Percentiles rank a stretch among this genome's conserved stretches.
Conservation (phyloP, 805 yeast species). For the Starmerella stellata region DNA sequence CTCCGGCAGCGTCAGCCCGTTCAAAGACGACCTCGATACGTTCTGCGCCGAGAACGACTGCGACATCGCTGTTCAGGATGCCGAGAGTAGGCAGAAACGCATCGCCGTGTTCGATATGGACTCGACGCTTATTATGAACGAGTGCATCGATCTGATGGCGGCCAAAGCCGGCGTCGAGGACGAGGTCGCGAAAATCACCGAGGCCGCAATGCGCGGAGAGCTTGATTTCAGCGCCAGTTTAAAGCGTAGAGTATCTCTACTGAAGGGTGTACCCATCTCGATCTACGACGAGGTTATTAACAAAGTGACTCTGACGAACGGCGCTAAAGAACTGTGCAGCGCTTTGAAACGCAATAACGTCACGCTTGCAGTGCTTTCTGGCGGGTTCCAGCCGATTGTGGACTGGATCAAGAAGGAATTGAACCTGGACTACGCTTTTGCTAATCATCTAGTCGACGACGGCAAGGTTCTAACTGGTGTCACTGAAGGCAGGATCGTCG, state of each 20-base stretch:
- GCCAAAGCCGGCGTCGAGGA: constrained; percentile 81
- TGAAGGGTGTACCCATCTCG: constrained; percentile 58
- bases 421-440: constrained; percentile 72
- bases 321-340: constrained; percentile 54
- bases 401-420: constrained; percentile 47
- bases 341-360: constrained; percentile 45
- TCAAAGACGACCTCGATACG: neutral
- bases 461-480: constrained; percentile 47
- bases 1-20: neutral
- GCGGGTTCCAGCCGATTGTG: constrained; percentile 88
- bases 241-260: constrained; percentile 51
- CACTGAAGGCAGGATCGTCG: constrained; percentile 65
- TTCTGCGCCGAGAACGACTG: neutral
- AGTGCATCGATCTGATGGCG: constrained; percentile 90
- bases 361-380: constrained; percentile 72
- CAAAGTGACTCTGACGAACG: constrained; percentile 61
- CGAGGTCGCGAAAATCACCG: constrained; percentile 75
- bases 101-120: constrained; percentile 93
- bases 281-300: constrained; percentile 65
- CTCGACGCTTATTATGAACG: constrained; percentile 87
- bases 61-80: constrained; percentile 28
- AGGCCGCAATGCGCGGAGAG: constrained; percentile 93
- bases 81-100: constrained; percentile 26
- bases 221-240: constrained; percentile 75
- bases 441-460: constrained; percentile 37